Percentiles rank a stretch among this genome's conserved stretches.
These are phyloP conservation scores for Chrysochromulina parva DNA, from an alignment of 78 protist species.

Conservation along the genomic window DNA sequence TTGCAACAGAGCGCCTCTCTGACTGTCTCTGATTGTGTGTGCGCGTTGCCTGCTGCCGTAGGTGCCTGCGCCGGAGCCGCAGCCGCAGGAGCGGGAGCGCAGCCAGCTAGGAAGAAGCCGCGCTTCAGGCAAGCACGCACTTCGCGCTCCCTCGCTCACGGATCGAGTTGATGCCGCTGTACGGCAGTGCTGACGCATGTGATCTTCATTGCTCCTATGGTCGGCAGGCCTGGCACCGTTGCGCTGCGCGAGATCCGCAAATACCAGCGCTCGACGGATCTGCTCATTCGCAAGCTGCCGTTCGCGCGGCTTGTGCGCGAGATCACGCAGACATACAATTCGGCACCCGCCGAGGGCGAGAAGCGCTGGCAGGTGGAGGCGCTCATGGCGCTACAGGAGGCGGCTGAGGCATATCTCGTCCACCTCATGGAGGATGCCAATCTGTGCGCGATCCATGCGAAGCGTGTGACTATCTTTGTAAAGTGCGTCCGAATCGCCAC, in stretches of 20 bases:
- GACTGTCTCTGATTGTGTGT: too few species aligned
- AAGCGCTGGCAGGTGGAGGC: conserved; percentile 89
- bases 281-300: conserved; percentile 80
- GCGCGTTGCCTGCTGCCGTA: too few species aligned
- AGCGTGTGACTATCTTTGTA: conserved; percentile 9
- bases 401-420: conserved; percentile 92
- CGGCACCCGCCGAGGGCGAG: conserved; percentile 54
- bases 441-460: conserved; percentile 11
- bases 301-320: conserved; percentile 68
- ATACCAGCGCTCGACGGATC: conserved; percentile 88
- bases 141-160: not conserved
- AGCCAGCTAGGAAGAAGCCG: not conserved
- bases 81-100: too few species aligned
- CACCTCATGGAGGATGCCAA: conserved; percentile 90
- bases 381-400: conserved; percentile 91
- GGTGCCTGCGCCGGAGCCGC: too few species aligned
- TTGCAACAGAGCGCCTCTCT: too few species aligned
- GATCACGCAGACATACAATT: conserved; percentile 73
- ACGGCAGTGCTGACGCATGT: not conserved
- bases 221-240: conserved; percentile 66
- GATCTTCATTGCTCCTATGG: not conserved
- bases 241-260: conserved; percentile 91
- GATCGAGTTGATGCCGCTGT: not conserved
- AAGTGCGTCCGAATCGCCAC: not conserved
- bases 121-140: not conserved